phyloP scores from a whole-genome alignment of 2,329 filamentous ascomycete species.

The Fusarium hainanense region DNA sequence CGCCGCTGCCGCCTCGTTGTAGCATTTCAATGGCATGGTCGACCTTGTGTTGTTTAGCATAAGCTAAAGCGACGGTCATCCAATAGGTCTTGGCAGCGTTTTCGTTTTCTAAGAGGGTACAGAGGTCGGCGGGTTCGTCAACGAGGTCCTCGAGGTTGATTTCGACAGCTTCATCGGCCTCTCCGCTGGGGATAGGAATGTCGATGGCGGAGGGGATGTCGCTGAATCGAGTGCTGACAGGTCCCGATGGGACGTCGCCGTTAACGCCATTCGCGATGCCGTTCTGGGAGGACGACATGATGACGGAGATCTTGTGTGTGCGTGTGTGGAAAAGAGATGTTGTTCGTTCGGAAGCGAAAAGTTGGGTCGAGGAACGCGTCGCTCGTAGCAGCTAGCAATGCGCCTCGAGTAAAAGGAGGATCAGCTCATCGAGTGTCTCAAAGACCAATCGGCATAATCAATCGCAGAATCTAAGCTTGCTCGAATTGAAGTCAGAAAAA shows the following conservation, averaged over 20 bases:
- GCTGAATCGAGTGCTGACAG: conserved; percentile 68
- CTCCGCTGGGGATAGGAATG: conserved; percentile 72
- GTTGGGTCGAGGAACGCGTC: conserved; percentile 46
- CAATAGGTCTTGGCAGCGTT: conserved; percentile 90
- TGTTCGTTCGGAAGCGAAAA: conserved; percentile 30
- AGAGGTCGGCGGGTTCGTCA: conserved; percentile 94
- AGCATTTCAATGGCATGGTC: conserved; percentile 83
- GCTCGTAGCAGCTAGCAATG: conserved; percentile 46
- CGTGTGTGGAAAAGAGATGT: conserved; percentile 10
- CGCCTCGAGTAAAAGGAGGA: conserved; percentile 47
- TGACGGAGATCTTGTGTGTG: conserved; percentile 1
- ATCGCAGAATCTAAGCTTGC: conserved; percentile 21
- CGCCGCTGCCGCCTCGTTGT: conserved; percentile 76
- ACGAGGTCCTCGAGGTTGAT: conserved; percentile 91
- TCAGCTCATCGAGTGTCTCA: conserved; percentile 46
- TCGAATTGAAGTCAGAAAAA: neutral
- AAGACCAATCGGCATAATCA: conserved; percentile 44
- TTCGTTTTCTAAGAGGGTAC: conserved; percentile 94
- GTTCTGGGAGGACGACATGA: conserved; percentile 58
- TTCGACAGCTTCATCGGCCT: conserved; percentile 83
- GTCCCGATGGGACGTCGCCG: conserved; percentile 50
- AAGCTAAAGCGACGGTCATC: conserved; percentile 97
- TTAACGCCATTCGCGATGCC: conserved; percentile 59
- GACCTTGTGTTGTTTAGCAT: conserved; percentile 94
- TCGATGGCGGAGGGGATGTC: conserved; percentile 74